Conservation (phyloP, 306 rosid genomes). For the Castanopsis chinensis region DNA sequence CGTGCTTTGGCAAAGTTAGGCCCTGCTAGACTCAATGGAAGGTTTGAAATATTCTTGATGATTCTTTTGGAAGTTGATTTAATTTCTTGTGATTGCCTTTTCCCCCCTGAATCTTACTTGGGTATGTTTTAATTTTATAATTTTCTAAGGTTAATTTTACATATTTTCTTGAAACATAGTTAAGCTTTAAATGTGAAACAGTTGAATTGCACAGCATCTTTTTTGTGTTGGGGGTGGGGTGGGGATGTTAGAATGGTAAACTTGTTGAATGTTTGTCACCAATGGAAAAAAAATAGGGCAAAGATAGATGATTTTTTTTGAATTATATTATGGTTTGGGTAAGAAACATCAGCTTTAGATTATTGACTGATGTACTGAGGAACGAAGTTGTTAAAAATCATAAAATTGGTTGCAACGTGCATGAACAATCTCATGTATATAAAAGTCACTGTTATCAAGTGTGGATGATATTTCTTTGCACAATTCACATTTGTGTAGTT, state of each 20-base stretch:
- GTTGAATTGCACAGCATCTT: background rate
- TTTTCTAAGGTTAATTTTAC: too few relatives aligned
- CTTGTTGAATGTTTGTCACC: background rate
- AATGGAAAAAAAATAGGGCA: background rate
- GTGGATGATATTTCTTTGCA: background rate
- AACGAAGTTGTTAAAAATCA: background rate
- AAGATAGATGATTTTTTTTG: background rate
- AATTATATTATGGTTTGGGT: background rate
- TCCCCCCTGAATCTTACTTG: too few relatives aligned
- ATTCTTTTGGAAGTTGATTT: conserved; percentile 17
- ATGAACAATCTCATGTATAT: background rate
- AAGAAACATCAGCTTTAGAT: background rate
- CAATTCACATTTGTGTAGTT: background rate
- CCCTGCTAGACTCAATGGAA: conserved; percentile 74
- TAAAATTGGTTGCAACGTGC: background rate
- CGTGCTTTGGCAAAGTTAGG: conserved; percentile 90
- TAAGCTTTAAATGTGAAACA: too few relatives aligned
- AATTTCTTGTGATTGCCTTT: background rate
- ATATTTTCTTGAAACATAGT: too few relatives aligned
- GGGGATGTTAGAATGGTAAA: background rate
- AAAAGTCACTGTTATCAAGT: background rate
- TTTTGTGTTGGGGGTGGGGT: background rate
- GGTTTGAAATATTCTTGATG: conserved; percentile 40
- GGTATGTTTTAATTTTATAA: too few relatives aligned
- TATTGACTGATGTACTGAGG: background rate